Base-by-base conservation (phyloP, 306 rosid genomes). In the Quercus wislizeni region DNA sequence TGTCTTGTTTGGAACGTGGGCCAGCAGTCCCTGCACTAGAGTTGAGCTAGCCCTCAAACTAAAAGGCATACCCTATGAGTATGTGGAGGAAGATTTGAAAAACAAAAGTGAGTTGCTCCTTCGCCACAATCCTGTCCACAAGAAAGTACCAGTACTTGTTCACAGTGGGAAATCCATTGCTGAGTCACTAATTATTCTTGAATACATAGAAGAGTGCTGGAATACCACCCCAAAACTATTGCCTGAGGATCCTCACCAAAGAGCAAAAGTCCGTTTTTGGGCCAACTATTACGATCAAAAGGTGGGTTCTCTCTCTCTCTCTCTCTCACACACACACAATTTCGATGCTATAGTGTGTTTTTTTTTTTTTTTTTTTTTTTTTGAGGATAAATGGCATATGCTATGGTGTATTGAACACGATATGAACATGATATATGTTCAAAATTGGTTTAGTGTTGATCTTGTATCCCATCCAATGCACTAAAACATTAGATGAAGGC, bases 151-250 rank as follows among this genome's bases (percentile, higher is more conserved):
- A 21, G 80, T 74, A n/a, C 90, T 90, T 71, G 35, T 86, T 21
- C 89, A 84, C 71, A 78, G 82, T 3, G 86, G 83, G 10, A 80
- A 23, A 8, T 57, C 87, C 51, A 74, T 90, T 6, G 58, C 80
- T 1, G 87, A 81, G 73, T 86, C 89, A 46, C 74, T 78, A 11
- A 65, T 84, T 55, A 84, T 89, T 62, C 81, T 85, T 11, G 87
- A 87, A 73, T 91, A 87, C 74, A 76, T 86, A 2, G 86, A 87
- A 28, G 90, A 87, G 28, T 5, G 27, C 7, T 84, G 92, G 35
- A 31, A 31, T 31, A 31, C 35, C 35, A 31, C 35, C 35, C 6
- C 35, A 31, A 31, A 31, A 49, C 51, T 90, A 5, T 43, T 90
- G 41, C 86, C 86, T 0, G 75, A 76, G 1, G 84, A 82, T 77